Evolutionary conservation across 1,139 yeast species (phyloP).

Genomic region (Debaryomyces fabryi): DNA sequence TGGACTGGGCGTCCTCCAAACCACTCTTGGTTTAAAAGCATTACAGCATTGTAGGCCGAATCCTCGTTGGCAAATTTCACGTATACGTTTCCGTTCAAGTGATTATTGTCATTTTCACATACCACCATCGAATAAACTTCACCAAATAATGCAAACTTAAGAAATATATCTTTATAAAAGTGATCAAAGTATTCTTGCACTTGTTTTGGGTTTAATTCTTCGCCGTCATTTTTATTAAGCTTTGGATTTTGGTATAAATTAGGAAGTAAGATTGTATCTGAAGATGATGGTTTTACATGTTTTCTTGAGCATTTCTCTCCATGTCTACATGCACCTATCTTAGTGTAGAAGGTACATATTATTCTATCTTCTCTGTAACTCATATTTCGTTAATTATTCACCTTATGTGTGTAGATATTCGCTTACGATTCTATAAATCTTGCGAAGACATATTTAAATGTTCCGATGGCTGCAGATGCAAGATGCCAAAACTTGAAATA

Average conservation of each 20-base stretch:
- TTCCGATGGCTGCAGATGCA: too few relatives aligned
- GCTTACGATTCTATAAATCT: neutral
- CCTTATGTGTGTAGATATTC: neutral
- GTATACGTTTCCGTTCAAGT: slow-evolving; percentile 81
- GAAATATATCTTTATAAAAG: slow-evolving; percentile 73
- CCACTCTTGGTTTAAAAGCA: slow-evolving; percentile 77
- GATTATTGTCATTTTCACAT: slow-evolving; percentile 83
- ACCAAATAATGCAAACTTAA: slow-evolving; percentile 68
- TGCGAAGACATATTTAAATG: neutral
- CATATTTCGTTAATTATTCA: slow-evolving; percentile 1
- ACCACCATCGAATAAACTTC: slow-evolving; percentile 67
- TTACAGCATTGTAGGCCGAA: slow-evolving; percentile 64
- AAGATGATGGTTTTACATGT: slow-evolving; percentile 70
- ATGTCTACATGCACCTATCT: slow-evolving; percentile 93
- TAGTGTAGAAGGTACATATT: slow-evolving; percentile 63
- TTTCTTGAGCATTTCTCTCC: slow-evolving; percentile 85
- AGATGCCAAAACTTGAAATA: too few relatives aligned
- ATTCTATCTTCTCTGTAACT: slow-evolving; percentile 23
- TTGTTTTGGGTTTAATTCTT: slow-evolving; percentile 38
- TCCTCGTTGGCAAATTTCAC: slow-evolving; percentile 57
- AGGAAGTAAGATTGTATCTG: slow-evolving; percentile 67
- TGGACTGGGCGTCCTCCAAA: slow-evolving; percentile 78
- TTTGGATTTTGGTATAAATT: slow-evolving; percentile 74
- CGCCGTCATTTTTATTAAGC: slow-evolving; percentile 36
- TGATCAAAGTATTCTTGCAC: slow-evolving; percentile 59